phyloP scores from a whole-genome alignment of 1,284 basidiomycete genomes.

The Austroboletus novae-zelandiae region DNA sequence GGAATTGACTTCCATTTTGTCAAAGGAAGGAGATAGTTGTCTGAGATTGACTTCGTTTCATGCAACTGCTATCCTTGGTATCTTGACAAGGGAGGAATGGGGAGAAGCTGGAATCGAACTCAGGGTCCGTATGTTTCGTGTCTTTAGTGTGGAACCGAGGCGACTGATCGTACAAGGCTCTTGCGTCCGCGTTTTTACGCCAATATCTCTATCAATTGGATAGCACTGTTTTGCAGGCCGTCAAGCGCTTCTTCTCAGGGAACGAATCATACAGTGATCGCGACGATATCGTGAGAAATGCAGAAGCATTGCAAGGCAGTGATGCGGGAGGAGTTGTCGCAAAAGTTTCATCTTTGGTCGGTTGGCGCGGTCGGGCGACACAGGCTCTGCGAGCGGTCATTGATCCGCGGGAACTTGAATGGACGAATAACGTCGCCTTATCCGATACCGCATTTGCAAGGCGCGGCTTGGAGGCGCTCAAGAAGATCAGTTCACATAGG shows the following conservation, averaged over 20 bases:
- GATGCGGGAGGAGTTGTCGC: neutral
- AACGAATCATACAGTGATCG: conserved; percentile 15
- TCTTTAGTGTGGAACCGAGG: conserved; percentile 1
- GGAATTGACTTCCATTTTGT: conserved; percentile 23
- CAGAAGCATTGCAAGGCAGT: conserved; percentile 3
- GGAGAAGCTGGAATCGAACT: conserved; percentile 31
- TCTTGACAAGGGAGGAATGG: conserved; percentile 39
- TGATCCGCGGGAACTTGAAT: conserved; percentile 40
- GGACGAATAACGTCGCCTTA: conserved; percentile 44
- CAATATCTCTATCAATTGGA: conserved; percentile 24
- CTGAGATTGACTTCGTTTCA: conserved; percentile 29
- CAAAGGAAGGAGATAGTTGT: conserved; percentile 24
- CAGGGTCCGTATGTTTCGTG: conserved; percentile 26
- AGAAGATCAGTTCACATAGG: conserved; percentile 41
- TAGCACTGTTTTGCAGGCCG: conserved; percentile 7
- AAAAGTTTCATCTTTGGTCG: neutral
- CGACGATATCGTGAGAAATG: conserved; percentile 14
- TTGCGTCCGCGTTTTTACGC: conserved; percentile 23
- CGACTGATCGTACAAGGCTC: conserved; percentile 18
- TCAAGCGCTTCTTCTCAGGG: conserved; percentile 15
- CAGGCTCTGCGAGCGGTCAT: conserved; percentile 37
- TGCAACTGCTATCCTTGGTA: conserved; percentile 29
- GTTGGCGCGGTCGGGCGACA: conserved; percentile 24
- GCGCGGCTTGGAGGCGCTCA: conserved; percentile 39
- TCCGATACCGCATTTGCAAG: conserved; percentile 35